phyloP scores from a whole-genome alignment of 345 rosid genomes.

The Citrus medica region DNA sequence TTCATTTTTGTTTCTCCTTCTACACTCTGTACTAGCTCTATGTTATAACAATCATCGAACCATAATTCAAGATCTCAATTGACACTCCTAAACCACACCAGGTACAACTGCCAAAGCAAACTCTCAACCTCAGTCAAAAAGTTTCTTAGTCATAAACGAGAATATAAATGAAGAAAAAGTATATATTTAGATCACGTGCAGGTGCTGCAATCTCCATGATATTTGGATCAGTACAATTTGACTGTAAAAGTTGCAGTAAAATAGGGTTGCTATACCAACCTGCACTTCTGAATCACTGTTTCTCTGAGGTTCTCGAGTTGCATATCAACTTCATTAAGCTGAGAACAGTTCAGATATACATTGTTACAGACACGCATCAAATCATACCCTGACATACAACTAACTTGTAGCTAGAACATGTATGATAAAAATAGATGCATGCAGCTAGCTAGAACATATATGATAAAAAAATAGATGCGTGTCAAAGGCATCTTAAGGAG shows the following conservation, averaged over 20 bases:
- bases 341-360: conserved; percentile 22
- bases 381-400: background rate
- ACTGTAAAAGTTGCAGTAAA: background rate
- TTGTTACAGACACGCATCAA: background rate
- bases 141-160: background rate
- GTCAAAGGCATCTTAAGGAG: background rate
- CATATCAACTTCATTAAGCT: conserved; percentile 62
- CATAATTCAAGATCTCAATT: background rate
- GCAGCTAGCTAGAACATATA: background rate
- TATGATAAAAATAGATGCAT: background rate
- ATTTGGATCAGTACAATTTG: background rate
- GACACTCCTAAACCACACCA: background rate
- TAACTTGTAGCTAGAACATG: background rate
- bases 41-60: background rate
- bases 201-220: background rate
- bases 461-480: background rate
- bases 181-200: background rate
- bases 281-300: conserved; percentile 60
- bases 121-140: background rate
- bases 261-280: conserved; percentile 31
- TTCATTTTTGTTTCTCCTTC: background rate
- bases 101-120: background rate
- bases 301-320: conserved; percentile 58
- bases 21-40: background rate
- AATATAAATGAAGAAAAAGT: background rate